Evolutionary conservation across 2,329 filamentous ascomycete species (phyloP).

Genomic region (Phialophora tarda): DNA sequence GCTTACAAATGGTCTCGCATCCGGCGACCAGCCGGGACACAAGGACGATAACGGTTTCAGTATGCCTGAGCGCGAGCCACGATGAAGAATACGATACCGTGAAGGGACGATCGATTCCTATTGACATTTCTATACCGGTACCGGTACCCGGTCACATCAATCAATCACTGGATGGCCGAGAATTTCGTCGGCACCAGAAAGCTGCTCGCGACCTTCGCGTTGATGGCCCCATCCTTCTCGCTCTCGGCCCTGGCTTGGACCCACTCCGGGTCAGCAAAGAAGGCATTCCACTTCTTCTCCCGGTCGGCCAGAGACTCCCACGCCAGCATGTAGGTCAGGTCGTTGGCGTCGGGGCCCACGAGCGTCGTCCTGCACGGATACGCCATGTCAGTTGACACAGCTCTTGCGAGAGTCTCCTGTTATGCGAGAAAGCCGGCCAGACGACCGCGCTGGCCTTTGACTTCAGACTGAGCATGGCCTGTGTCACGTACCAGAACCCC

Average conservation of each 20-base stretch:
- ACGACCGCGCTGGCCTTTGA: background rate
- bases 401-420: background rate
- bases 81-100: background rate
- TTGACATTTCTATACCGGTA: background rate
- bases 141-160: background rate
- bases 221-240: slow-evolving; percentile 22
- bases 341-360: slow-evolving; percentile 82
- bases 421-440: background rate
- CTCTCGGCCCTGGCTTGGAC: slow-evolving; percentile 17
- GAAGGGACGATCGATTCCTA: background rate
- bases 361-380: slow-evolving; percentile 79
- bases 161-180: slow-evolving; percentile 19
- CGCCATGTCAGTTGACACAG: background rate
- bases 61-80: background rate
- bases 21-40: background rate
- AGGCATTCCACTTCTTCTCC: slow-evolving; percentile 27
- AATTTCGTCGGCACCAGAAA: slow-evolving; percentile 26
- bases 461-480: background rate
- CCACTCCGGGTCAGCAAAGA: slow-evolving; percentile 23
- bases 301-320: slow-evolving; percentile 28
- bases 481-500: slow-evolving; percentile 63
- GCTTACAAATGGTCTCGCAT: background rate
- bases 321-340: slow-evolving; percentile 76
- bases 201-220: slow-evolving; percentile 21
- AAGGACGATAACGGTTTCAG: background rate